Evolutionary conservation across 306 rosid genomes (phyloP), one percentile per base, ranked within the genome.

Genomic region (Spatholobus suberectus): DNA sequence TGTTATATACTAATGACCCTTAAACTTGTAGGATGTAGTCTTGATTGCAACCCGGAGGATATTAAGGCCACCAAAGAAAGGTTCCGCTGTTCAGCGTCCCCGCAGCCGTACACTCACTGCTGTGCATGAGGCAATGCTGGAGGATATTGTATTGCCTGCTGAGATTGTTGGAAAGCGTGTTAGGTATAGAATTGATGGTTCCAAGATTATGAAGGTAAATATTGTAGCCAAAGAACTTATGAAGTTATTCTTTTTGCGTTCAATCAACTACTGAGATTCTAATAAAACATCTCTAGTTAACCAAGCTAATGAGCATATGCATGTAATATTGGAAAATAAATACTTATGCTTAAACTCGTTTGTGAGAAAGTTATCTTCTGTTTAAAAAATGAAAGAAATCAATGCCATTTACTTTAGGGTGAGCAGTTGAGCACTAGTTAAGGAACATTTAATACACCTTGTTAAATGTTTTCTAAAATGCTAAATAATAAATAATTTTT

Each of bases 81-180:
- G 98, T 20, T 91, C 97, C 5, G 98, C 98, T 32, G 92, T 73
- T 21, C 93, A 90, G 58, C 93, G 98, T 29, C 98, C 98, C 5
- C 98, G 97, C 37, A 89, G 70, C 86, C 94, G 98, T 0, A 94
- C 98, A 5, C 94, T 94, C 29, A 94, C 98, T 27, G 84, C 98
- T 82, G 98, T 94, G 20, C 98, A 94, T 3, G 98, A 94, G 78
- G 97, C 98, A 75, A 88, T 92, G 87, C 81, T 94, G 18, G 98
- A 94, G 85, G 98, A 94, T 85, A 49, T 94, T 73, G 98, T 94
- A 5, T 81, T 89, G 58, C 98, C 98, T 58, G 98, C 98, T 77
- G 98, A 94, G 87, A 94, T 92, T 88, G 94, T 89, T 69, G 98
- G 98, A n/a, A 94, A 94, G 87, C 93, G 98, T 11, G 71, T 17